These are phyloP conservation scores for Metarhizium sp. DNA, from an alignment of 2,329 filamentous ascomycete species.

Conservation along the genomic window DNA sequence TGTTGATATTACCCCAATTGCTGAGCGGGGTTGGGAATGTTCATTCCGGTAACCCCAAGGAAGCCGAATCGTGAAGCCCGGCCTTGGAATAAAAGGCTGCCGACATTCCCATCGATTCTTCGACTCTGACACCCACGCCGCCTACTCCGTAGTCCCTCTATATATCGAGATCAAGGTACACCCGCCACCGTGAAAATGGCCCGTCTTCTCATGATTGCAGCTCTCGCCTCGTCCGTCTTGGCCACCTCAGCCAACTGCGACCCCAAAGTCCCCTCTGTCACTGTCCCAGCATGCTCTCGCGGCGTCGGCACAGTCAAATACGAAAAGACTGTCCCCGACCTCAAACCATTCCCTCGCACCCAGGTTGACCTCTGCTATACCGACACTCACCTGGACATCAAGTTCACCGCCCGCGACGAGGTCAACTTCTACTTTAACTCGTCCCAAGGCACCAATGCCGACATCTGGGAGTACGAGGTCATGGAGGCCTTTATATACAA, in stretches of 20 bases:
- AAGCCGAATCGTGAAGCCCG: background rate
- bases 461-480: slow-evolving; percentile 40
- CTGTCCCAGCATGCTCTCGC: slow-evolving; percentile 29
- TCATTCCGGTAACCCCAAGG: background rate
- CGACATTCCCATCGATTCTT: background rate
- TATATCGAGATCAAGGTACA: background rate
- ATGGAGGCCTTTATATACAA: slow-evolving; percentile 40
- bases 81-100: background rate
- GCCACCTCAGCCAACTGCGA: slow-evolving; percentile 1
- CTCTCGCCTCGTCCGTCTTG: slow-evolving; percentile 3
- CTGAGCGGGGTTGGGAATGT: background rate
- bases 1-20: background rate
- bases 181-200: background rate
- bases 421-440: slow-evolving; percentile 36
- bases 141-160: background rate
- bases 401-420: slow-evolving; percentile 36
- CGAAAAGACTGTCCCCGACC: slow-evolving; percentile 32
- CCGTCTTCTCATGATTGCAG: slow-evolving; percentile 2
- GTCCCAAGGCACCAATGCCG: slow-evolving; percentile 32
- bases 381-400: slow-evolving; percentile 26
- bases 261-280: slow-evolving; percentile 16
- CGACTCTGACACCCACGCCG: background rate
- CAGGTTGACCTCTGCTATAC: slow-evolving; percentile 38
- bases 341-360: slow-evolving; percentile 30
- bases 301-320: slow-evolving; percentile 25